A percentile compares a stretch with the other conserved stretches of the same genome.
phyloP scores from a whole-genome alignment of 1,284 basidiomycete species.

The Phlebopus sp. region DNA sequence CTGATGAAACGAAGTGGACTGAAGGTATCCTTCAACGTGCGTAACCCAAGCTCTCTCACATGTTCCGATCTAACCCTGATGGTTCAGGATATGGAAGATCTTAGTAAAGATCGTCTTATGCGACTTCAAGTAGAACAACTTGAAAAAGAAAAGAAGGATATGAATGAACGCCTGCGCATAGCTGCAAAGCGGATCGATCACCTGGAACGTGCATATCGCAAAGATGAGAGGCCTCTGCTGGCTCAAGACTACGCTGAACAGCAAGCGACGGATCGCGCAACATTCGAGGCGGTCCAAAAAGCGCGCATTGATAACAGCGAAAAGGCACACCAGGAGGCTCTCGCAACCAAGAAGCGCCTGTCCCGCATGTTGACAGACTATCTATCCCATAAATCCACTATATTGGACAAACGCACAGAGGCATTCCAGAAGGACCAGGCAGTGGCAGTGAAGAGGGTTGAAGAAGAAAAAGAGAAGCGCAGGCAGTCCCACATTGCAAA shows the following conservation, averaged over 20 bases:
- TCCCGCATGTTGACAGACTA: conserved; percentile 79
- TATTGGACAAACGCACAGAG: conserved; percentile 66
- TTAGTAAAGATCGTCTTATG: conserved; percentile 89
- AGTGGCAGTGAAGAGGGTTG: conserved; percentile 69
- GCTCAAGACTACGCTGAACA: conserved; percentile 87
- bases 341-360: conserved; percentile 80
- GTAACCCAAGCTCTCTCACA: conserved; percentile 25
- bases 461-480: conserved; percentile 83
- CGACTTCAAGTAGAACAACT: conserved; percentile 91
- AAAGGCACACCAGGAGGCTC: conserved; percentile 64
- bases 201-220: conserved; percentile 92
- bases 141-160: conserved; percentile 95
- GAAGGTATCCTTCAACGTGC: conserved; percentile 80
- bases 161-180: conserved; percentile 81
- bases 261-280: conserved; percentile 71
- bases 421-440: conserved; percentile 69
- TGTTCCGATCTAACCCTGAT: not conserved
- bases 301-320: conserved; percentile 61
- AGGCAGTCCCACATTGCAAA: conserved; percentile 51
- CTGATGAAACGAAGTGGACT: conserved; percentile 83
- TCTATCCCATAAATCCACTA: conserved; percentile 50
- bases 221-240: conserved; percentile 89
- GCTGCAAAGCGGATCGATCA: conserved; percentile 93
- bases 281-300: conserved; percentile 67
- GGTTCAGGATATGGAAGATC: conserved; percentile 71